Evolutionary conservation across 106 monocot species (phyloP), one percentile per base, ranked within the genome.

Genomic region (Gastrodia elata): DNA sequence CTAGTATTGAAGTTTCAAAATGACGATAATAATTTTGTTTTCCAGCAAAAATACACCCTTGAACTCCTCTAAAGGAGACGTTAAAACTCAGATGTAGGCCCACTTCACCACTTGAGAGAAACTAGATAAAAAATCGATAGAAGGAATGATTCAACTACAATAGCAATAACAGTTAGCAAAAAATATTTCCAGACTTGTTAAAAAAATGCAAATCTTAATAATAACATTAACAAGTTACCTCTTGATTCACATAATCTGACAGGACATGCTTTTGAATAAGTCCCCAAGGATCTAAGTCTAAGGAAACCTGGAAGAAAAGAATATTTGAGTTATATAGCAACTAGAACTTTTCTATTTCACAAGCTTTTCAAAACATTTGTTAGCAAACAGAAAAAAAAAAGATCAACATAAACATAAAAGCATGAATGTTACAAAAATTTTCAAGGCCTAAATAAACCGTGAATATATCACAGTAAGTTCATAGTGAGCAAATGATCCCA

Each of bases 221-320:
- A 32, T 13, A 61, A 61, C 11, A 28, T 15, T 61, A 61, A 61
- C 15, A 3, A 38, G 34, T 76, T 84, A 95, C 94, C 89, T 95
- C 83, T 57, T 89, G 83, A 77, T 89, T 89, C 35, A 75, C 39
- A 79, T 89, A 95, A 81, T 95, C 94, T 56, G 89, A 87, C 40
- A 89, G 77, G 5, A 87, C 77, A 76, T 95, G 91, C 64, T 87
- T 84, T 61, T 85, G 91, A 28, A 95, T 73, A 82, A 87, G 78
- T 37, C 80, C 94, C 94, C 91, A 95, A 18, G 83, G 70, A 80
- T 95, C 85, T 44, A 95, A 78, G 20, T 91, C 94, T 68, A 89
- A 76, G 67, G 94, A 91, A 75, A 83, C 89, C 94, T 95, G 81
- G 80, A 94, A 15, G 20, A 77, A 65, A 37, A 77, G 22, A 34